A percentile compares a stretch with the other conserved stretches of the same genome.
Conservation (phyloP, 2,329 filamentous ascomycete genomes). For the Fusarium musae region DNA sequence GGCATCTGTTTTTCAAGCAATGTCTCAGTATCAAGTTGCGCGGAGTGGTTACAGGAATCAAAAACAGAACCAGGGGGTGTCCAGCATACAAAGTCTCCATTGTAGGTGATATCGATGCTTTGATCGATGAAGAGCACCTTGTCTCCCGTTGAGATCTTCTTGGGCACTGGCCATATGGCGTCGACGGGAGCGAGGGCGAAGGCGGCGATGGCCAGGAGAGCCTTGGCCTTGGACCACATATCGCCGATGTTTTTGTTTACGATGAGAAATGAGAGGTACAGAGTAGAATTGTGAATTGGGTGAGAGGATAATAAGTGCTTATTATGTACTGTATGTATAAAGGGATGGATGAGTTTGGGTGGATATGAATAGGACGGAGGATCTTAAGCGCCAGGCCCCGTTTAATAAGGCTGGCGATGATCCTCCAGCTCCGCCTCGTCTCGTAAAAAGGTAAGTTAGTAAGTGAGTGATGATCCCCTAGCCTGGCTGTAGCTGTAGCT, state of each 20-base stretch:
- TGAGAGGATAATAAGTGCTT: background rate
- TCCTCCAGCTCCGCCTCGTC: slow-evolving; percentile 25
- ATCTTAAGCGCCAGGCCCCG: slow-evolving; percentile 24
- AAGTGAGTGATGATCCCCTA: slow-evolving; percentile 14
- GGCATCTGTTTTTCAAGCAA: slow-evolving; percentile 56
- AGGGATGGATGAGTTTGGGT: background rate
- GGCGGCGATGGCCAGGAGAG: slow-evolving; percentile 53
- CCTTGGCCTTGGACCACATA: slow-evolving; percentile 47
- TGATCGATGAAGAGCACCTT: slow-evolving; percentile 64
- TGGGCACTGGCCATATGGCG: slow-evolving; percentile 70
- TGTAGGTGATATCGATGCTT: slow-evolving; percentile 66
- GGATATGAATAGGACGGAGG: slow-evolving; percentile 13
- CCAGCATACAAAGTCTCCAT: slow-evolving; percentile 66
- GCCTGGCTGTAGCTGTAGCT: background rate
- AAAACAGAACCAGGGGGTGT: slow-evolving; percentile 46
- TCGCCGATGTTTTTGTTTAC: background rate
- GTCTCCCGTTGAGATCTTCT: slow-evolving; percentile 62
- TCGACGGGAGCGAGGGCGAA: slow-evolving; percentile 54
- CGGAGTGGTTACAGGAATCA: slow-evolving; percentile 31
- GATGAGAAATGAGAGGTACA: background rate
- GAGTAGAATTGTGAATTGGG: background rate
- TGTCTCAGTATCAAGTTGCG: slow-evolving; percentile 47
- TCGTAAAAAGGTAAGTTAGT: background rate
- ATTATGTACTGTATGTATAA: slow-evolving; percentile 8
- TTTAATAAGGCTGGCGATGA: slow-evolving; percentile 42